Evolutionary conservation across 139 green algal species (phyloP).

Genomic region (Tetradesmus obliquus): DNA sequence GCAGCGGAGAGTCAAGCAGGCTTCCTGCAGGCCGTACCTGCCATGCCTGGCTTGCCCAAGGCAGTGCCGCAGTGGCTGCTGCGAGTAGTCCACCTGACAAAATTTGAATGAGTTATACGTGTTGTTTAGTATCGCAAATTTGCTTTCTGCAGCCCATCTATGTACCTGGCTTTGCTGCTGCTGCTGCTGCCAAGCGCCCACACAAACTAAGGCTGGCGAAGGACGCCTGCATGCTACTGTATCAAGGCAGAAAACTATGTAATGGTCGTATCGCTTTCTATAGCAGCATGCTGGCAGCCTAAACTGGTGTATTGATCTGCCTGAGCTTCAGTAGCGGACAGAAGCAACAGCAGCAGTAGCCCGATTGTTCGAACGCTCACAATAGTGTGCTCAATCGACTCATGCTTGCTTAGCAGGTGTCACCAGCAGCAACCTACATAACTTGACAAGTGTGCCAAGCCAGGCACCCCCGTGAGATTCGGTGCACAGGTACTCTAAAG

Average conservation of each 20-base stretch:
- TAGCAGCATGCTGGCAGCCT: not conserved
- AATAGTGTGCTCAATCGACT: not conserved
- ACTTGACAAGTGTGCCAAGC: not conserved
- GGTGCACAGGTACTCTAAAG: too few species aligned
- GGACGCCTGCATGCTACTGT: not conserved
- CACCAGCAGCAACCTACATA: not conserved
- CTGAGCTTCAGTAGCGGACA: not conserved
- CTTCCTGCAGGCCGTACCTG: not conserved
- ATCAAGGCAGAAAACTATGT: not conserved
- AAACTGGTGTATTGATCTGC: not conserved
- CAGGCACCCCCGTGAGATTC: too few species aligned
- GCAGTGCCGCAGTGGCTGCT: constrained; percentile 13
- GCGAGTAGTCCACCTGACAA: constrained; percentile 9
- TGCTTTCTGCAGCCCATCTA: not conserved
- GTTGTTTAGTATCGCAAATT: not conserved
- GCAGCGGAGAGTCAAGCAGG: not conserved
- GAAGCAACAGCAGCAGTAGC: not conserved
- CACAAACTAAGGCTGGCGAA: not conserved
- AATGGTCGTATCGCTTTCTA: not conserved
- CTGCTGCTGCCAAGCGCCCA: not conserved
- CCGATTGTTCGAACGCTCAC: not conserved
- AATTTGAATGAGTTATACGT: not conserved
- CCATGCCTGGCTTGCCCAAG: constrained; percentile 25
- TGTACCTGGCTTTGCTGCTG: not conserved
- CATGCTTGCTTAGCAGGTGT: not conserved